Evolutionary conservation across 352 stramenopile species (phyloP).

Genomic region (Halophytophthora batemanensis): DNA sequence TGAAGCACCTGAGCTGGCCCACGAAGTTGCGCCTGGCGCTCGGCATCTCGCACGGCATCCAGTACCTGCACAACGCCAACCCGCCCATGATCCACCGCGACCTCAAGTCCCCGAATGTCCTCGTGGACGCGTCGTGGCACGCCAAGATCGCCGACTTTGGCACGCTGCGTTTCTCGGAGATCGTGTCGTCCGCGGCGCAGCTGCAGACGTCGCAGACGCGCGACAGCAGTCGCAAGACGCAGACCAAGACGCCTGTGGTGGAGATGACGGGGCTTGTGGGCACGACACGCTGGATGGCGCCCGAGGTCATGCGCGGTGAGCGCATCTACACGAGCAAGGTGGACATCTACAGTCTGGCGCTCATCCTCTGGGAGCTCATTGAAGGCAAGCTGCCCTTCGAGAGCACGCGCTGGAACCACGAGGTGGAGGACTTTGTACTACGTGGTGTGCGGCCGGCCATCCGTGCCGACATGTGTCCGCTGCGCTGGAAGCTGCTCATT

Average conservation of each 20-base stretch:
- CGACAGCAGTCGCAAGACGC: constrained; percentile 2
- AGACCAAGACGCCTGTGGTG: constrained; percentile 33
- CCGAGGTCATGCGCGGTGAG: constrained; percentile 85
- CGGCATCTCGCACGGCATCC: constrained; percentile 82
- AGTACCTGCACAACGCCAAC: constrained; percentile 89
- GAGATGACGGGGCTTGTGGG: constrained; percentile 87
- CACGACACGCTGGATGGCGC: constrained; percentile 88
- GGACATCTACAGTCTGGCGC: constrained; percentile 86
- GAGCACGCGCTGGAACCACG: constrained; percentile 79
- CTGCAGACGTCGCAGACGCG: constrained; percentile 35
- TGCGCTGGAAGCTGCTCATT: constrained; percentile 79
- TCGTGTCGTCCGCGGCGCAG: constrained; percentile 66
- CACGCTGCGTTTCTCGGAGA: constrained; percentile 81
- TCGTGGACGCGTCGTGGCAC: constrained; percentile 88
- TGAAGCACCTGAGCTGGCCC: constrained; percentile 75
- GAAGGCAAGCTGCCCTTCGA: constrained; percentile 82
- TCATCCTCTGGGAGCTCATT: constrained; percentile 88
- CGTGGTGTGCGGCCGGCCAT: constrained; percentile 67
- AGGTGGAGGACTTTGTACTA: constrained; percentile 83
- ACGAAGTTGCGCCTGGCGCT: constrained; percentile 77
- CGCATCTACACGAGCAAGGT: constrained; percentile 87
- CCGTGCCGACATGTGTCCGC: constrained; percentile 58
- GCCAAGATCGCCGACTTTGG: constrained; percentile 91
- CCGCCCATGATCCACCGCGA: constrained; percentile 91
- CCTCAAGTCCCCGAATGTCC: constrained; percentile 88